Evolutionary conservation across 176 grass and related monocot species (phyloP).

Genomic region (Ampelocalamus luodianensis): DNA sequence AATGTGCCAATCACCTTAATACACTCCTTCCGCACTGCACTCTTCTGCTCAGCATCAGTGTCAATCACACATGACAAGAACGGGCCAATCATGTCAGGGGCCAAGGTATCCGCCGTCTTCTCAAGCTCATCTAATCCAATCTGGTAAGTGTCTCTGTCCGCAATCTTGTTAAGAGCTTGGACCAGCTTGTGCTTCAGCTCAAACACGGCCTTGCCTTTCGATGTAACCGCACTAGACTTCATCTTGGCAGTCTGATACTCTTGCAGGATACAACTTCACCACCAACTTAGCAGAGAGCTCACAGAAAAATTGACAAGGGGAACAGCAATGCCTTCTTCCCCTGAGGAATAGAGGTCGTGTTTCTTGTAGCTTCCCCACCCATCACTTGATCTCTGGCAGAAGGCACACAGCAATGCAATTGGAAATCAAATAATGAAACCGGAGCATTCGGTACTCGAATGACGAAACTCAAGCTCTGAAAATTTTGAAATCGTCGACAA

Average conservation of each 20-base stretch:
- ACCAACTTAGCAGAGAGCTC: slow-evolving; percentile 9
- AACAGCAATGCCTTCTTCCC: neutral
- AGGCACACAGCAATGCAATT: neutral
- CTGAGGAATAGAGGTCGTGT: neutral
- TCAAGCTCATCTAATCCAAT: slow-evolving; percentile 77
- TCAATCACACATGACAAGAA: slow-evolving; percentile 87
- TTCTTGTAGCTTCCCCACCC: slow-evolving; percentile 17
- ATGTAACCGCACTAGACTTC: slow-evolving; percentile 60
- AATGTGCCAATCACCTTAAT: slow-evolving; percentile 75
- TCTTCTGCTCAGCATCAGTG: slow-evolving; percentile 85
- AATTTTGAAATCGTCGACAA: neutral
- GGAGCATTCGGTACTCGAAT: neutral
- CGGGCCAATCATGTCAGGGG: slow-evolving; percentile 73
- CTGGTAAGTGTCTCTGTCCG: slow-evolving; percentile 85
- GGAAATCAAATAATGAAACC: neutral
- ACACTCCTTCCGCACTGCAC: slow-evolving; percentile 76
- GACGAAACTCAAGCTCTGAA: neutral
- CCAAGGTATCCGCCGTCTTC: slow-evolving; percentile 47
- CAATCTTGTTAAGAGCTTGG: slow-evolving; percentile 86
- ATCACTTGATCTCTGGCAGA: slow-evolving; percentile 36
- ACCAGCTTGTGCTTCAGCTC: slow-evolving; percentile 86
- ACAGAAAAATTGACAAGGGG: neutral
- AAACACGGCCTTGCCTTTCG: slow-evolving; percentile 70
- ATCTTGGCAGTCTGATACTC: slow-evolving; percentile 40
- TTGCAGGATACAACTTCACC: neutral